Percentiles rank a stretch among this genome's conserved stretches.
These are phyloP conservation scores for Kingdonia uniflora DNA, from an alignment of 164 flowering plant species.

Conservation along the genomic window DNA sequence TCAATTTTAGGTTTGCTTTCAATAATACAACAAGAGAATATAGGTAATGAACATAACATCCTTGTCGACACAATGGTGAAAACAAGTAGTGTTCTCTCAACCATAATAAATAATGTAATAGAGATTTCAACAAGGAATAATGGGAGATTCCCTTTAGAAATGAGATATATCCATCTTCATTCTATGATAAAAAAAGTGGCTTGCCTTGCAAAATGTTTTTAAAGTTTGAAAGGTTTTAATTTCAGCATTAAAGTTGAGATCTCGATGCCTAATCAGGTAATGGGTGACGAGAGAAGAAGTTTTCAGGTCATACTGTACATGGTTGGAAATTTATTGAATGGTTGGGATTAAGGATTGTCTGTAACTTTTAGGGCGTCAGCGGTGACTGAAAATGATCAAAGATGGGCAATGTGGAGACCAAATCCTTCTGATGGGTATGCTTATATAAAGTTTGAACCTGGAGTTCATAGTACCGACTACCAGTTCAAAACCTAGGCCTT, in stretches of 20 bases:
- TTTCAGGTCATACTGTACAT: slow-evolving; percentile 89
- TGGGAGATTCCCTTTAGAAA: too few relatives aligned
- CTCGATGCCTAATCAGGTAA: slow-evolving; percentile 47
- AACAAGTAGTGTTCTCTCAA: too few relatives aligned
- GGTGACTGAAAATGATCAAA: too few relatives aligned
- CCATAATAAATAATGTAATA: slow-evolving; percentile 69
- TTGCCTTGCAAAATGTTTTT: slow-evolving; percentile 70
- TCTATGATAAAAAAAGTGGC: slow-evolving; percentile 73
- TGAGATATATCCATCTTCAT: too few relatives aligned
- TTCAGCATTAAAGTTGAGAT: slow-evolving; percentile 51
- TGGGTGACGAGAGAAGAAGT: slow-evolving; percentile 81
- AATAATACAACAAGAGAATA: slow-evolving; percentile 46
- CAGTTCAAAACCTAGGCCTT: slow-evolving; percentile 15
- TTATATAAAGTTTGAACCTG: too few relatives aligned
- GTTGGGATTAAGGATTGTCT: too few relatives aligned
- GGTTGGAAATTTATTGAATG: too few relatives aligned
- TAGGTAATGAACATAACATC: slow-evolving; percentile 40
- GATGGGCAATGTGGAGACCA: too few relatives aligned
- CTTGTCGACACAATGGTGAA: slow-evolving; percentile 63
- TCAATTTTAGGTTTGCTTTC: slow-evolving; percentile 82
- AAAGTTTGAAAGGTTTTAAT: slow-evolving; percentile 38
- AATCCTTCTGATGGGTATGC: too few relatives aligned
- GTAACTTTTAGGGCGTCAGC: too few relatives aligned
- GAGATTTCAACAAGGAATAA: too few relatives aligned
- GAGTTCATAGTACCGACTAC: slow-evolving; percentile 8